phyloP scores from a whole-genome alignment of 2,329 filamentous ascomycete species.

The Cercospora nicotianae region DNA sequence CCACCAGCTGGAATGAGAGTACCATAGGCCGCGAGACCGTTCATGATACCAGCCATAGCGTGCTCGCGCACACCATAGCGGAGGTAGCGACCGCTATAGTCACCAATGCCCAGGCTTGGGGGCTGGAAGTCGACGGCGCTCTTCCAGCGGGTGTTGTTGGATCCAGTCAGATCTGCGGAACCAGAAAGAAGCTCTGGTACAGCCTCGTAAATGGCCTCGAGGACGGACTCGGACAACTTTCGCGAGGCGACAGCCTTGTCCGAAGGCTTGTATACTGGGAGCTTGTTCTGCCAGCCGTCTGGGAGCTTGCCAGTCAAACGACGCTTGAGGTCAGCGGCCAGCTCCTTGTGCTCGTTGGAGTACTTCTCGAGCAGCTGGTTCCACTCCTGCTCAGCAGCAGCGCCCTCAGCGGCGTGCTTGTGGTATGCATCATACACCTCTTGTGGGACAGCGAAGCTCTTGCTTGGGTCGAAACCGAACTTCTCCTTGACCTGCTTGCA shows the following conservation, averaged over 20 bases:
- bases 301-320: slow-evolving; percentile 81
- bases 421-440: slow-evolving; percentile 89
- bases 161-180: slow-evolving; percentile 95
- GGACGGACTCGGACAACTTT: slow-evolving; percentile 93
- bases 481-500: slow-evolving; percentile 89
- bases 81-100: slow-evolving; percentile 88
- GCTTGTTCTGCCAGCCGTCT: slow-evolving; percentile 91
- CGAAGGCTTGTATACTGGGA: slow-evolving; percentile 84
- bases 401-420: slow-evolving; percentile 82
- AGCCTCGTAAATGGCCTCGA: slow-evolving; percentile 78
- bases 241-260: slow-evolving; percentile 86
- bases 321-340: slow-evolving; percentile 78
- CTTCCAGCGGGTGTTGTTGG: slow-evolving; percentile 99
- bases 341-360: slow-evolving; percentile 69
- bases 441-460: slow-evolving; percentile 91
- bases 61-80: slow-evolving; percentile 92
- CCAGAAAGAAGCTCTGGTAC: slow-evolving; percentile 92
- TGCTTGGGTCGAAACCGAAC: slow-evolving; percentile 93
- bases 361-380: slow-evolving; percentile 91
- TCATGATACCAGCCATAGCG: slow-evolving; percentile 88
- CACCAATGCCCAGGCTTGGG: slow-evolving; percentile 77
- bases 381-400: slow-evolving; percentile 90
- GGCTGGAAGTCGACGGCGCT: slow-evolving; percentile 96
- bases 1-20: slow-evolving; percentile 90
- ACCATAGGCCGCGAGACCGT: slow-evolving; percentile 93